Percentiles rank a stretch among this genome's conserved stretches.
phyloP scores from a whole-genome alignment of 75 land plant species.

The Pinus tabuliformis region DNA sequence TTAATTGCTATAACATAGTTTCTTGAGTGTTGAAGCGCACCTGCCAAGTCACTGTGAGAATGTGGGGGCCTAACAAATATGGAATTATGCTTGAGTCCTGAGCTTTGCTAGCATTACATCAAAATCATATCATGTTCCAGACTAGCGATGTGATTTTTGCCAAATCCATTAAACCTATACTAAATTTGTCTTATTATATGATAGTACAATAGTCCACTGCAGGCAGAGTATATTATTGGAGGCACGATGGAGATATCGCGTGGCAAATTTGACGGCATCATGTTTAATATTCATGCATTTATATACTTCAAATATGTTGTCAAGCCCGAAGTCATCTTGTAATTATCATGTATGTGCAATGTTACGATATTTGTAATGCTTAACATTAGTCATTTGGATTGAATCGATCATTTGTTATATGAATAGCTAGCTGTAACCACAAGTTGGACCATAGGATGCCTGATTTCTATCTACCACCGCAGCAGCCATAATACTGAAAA shows the following conservation, averaged over 20 bases:
- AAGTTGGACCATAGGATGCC: not conserved
- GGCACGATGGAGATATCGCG: too few species aligned
- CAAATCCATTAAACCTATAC: too few species aligned
- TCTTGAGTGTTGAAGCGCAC: not conserved
- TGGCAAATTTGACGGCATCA: not conserved
- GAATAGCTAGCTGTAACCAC: not conserved
- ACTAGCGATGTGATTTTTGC: too few species aligned
- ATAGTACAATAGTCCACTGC: too few species aligned
- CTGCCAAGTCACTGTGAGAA: not conserved
- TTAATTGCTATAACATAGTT: not conserved
- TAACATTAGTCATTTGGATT: not conserved
- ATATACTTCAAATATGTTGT: not conserved
- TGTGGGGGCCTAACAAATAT: not conserved
- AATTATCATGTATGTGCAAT: not conserved
- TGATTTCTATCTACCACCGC: not conserved
- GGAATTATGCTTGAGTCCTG: not conserved
- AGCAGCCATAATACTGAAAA: slow-evolving; percentile 1
- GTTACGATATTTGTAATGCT: not conserved
- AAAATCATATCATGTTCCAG: too few species aligned
- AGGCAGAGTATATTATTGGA: too few species aligned
- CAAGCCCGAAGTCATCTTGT: not conserved
- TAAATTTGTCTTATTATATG: too few species aligned
- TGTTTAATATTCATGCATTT: not conserved
- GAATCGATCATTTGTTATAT: not conserved
- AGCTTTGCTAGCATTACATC: not conserved